These are phyloP conservation scores for Alternaria gaisen DNA, from an alignment of 2,329 filamentous ascomycete genomes.

Conservation along the genomic window DNA sequence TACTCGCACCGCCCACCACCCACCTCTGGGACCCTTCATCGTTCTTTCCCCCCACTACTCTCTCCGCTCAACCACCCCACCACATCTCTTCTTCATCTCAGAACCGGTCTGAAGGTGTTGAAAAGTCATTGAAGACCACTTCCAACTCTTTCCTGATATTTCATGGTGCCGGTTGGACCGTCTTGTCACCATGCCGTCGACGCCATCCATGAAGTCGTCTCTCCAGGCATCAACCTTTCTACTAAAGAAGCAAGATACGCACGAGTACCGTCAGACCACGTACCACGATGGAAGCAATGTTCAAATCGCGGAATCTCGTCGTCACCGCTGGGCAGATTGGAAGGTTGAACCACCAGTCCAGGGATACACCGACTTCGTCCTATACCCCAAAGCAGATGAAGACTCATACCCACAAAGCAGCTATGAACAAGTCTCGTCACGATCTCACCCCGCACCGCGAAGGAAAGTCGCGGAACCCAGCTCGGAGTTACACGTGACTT, in stretches of 20 bases:
- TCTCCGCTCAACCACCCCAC: conserved; percentile 14
- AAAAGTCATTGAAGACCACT: conserved; percentile 6
- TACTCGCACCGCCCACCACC: conserved; percentile 34
- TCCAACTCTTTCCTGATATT: conserved; percentile 10
- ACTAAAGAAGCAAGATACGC: neutral
- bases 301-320: conserved; percentile 38
- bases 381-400: conserved; percentile 4
- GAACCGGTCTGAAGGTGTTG: conserved; percentile 4
- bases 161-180: conserved; percentile 6
- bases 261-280: conserved; percentile 34
- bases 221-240: neutral
- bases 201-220: conserved; percentile 9
- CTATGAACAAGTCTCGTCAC: conserved; percentile 1
- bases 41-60: conserved; percentile 12
- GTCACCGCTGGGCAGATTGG: conserved; percentile 22
- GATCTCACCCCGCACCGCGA: neutral
- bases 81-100: conserved; percentile 5
- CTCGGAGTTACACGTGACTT: conserved; percentile 23
- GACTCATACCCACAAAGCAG: neutral
- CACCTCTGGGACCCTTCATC: conserved; percentile 17
- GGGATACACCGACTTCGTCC: conserved; percentile 11
- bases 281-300: conserved; percentile 36
- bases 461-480: neutral
- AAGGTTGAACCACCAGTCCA: conserved; percentile 1
- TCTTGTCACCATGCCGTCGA: conserved; percentile 36